phyloP scores from a whole-genome alignment of 108 stramenopile species.

The Nannochloropsis granulata region DNA sequence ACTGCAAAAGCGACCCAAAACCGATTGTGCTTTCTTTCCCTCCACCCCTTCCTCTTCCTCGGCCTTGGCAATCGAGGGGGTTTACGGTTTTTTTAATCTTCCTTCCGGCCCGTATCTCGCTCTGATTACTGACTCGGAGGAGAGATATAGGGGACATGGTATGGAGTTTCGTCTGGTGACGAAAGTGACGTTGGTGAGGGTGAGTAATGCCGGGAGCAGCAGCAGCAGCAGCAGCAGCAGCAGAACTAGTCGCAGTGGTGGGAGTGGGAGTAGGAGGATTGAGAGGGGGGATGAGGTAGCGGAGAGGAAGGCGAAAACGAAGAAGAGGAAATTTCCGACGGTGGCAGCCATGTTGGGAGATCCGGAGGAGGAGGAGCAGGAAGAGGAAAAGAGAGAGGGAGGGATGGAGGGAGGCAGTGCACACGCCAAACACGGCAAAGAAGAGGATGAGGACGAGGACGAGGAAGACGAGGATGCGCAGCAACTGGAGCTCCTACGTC shows the following conservation, averaged over 20 bases:
- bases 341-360: not conserved
- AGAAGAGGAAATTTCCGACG: not conserved
- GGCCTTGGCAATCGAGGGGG: not conserved
- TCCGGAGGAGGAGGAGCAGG: not conserved
- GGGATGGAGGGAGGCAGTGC: not conserved
- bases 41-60: not conserved
- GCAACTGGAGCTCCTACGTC: slow-evolving; percentile 15
- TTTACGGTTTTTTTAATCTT: not conserved
- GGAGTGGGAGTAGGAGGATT: not conserved
- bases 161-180: slow-evolving; percentile 34
- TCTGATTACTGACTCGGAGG: not conserved
- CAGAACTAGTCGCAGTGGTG: not conserved
- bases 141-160: not conserved
- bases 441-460: not conserved
- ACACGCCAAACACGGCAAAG: too few species aligned
- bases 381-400: not conserved
- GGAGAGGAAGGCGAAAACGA: not conserved
- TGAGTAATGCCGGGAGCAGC: slow-evolving; percentile 24
- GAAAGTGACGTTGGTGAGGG: slow-evolving; percentile 18
- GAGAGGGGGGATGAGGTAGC: not conserved
- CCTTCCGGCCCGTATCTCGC: not conserved
- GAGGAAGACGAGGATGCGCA: not conserved
- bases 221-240: not conserved
- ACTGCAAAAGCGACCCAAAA: not conserved
- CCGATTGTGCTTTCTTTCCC: not conserved